These are phyloP conservation scores for Nicotiana paniculata DNA, from an alignment of 257 asterid genomes.

Conservation along the genomic window DNA sequence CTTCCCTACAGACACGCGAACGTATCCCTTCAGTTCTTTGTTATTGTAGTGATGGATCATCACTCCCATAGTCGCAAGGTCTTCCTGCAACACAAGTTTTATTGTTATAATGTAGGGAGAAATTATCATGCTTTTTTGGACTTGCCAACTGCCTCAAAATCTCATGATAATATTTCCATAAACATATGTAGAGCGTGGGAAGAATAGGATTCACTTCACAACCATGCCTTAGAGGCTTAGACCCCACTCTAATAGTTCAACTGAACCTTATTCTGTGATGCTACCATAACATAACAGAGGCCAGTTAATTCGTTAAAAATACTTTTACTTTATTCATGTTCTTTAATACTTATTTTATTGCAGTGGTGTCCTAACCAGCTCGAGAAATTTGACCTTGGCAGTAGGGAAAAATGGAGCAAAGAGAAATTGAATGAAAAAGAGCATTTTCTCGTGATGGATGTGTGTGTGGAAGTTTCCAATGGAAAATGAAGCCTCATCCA, in stretches of 20 bases:
- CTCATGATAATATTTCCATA: neutral
- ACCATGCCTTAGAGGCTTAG: neutral
- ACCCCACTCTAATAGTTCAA: no score
- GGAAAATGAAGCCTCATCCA: neutral
- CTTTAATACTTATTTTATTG: neutral
- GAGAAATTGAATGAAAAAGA: no score
- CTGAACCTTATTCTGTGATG: neutral
- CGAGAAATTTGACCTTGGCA: no score
- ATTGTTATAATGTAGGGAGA: neutral
- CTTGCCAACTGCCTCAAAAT: neutral
- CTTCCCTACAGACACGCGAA: conserved; percentile 93
- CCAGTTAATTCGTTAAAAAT: neutral
- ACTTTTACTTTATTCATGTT: neutral
- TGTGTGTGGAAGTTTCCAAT: neutral
- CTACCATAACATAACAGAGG: neutral
- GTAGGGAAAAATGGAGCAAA: no score
- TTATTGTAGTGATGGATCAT: conserved; percentile 94
- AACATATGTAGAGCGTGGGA: neutral
- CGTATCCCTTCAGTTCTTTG: conserved; percentile 76
- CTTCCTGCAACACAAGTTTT: conserved; percentile 47
- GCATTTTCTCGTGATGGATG: no score
- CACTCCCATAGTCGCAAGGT: conserved; percentile 74
- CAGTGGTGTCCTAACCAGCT: no score
- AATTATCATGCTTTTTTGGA: neutral
- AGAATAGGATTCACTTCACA: neutral